These are phyloP conservation scores for Fraxinus angustifolia DNA, from an alignment of 305 asterid genomes.

Conservation along the genomic window DNA sequence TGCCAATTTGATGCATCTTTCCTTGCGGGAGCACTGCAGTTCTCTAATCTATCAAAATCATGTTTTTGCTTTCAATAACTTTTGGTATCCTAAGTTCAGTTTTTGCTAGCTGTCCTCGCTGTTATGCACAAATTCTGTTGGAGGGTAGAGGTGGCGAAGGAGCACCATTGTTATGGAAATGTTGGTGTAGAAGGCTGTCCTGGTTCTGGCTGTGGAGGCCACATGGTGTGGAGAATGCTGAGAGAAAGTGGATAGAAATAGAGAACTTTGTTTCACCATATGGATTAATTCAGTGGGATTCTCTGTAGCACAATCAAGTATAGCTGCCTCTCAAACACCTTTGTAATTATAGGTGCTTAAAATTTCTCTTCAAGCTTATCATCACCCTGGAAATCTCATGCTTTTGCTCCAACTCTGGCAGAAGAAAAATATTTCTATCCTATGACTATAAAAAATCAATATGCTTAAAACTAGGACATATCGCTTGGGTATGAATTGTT, in stretches of 20 bases:
- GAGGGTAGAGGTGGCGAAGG: neutral
- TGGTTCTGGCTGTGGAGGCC: neutral
- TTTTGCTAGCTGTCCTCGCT: neutral
- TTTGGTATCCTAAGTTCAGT: neutral
- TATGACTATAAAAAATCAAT: neutral
- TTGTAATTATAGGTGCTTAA: neutral
- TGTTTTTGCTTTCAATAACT: constrained; percentile 20
- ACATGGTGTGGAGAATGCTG: neutral
- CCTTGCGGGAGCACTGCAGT: neutral
- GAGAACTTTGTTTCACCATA: constrained; percentile 29
- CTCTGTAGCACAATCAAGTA: constrained; percentile 56
- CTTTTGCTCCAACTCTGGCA: neutral
- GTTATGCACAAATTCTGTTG: neutral
- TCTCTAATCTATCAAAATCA: constrained; percentile 1
- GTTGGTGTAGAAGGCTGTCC: neutral
- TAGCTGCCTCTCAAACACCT: neutral
- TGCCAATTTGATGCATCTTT: neutral
- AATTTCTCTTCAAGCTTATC: neutral
- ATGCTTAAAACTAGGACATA: neutral
- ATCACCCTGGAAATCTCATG: neutral
- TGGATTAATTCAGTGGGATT: constrained; percentile 49
- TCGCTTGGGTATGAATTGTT: neutral
- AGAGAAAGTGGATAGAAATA: constrained; percentile 30
- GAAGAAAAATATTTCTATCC: neutral
- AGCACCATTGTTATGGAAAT: constrained; percentile 9